Conservation (phyloP, 768 basidiomycete genomes). For the Sarcomyxa edulis region DNA sequence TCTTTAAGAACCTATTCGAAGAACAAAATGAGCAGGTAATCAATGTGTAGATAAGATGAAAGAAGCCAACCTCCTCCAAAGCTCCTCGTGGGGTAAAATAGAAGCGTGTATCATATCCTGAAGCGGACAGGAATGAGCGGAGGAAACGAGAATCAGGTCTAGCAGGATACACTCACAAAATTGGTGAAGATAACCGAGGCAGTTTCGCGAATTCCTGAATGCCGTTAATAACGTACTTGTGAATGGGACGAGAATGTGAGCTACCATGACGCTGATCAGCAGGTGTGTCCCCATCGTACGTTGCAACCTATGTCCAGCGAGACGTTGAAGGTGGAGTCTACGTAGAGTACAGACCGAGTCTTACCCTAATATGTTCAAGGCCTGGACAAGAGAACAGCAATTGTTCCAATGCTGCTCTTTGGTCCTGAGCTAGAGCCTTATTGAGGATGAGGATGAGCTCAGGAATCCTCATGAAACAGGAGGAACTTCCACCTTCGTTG, state of each 20-base stretch:
- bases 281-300: slow-evolving; percentile 88
- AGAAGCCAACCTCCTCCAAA: slow-evolving; percentile 62
- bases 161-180: slow-evolving; percentile 51
- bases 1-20: slow-evolving; percentile 62
- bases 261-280: slow-evolving; percentile 60
- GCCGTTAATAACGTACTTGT: too few relatives aligned
- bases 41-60: slow-evolving; percentile 1
- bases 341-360: background rate
- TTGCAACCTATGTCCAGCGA: slow-evolving; percentile 44
- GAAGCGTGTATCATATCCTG: slow-evolving; percentile 85
- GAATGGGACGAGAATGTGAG: too few relatives aligned
- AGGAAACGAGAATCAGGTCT: background rate
- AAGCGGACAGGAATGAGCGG: slow-evolving; percentile 6
- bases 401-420: slow-evolving; percentile 64
- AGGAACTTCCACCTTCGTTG: slow-evolving; percentile 64
- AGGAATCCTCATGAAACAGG: too few relatives aligned
- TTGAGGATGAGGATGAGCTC: background rate
- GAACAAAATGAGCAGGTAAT: too few relatives aligned
- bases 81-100: slow-evolving; percentile 79
- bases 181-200: slow-evolving; percentile 87
- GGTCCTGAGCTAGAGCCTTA: slow-evolving; percentile 88
- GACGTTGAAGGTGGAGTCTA: background rate
- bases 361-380: slow-evolving; percentile 55
- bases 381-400: slow-evolving; percentile 55
- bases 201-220: slow-evolving; percentile 63